phyloP scores from a whole-genome alignment of 2,329 filamentous ascomycete genomes.

The Colletotrichum sp. region DNA sequence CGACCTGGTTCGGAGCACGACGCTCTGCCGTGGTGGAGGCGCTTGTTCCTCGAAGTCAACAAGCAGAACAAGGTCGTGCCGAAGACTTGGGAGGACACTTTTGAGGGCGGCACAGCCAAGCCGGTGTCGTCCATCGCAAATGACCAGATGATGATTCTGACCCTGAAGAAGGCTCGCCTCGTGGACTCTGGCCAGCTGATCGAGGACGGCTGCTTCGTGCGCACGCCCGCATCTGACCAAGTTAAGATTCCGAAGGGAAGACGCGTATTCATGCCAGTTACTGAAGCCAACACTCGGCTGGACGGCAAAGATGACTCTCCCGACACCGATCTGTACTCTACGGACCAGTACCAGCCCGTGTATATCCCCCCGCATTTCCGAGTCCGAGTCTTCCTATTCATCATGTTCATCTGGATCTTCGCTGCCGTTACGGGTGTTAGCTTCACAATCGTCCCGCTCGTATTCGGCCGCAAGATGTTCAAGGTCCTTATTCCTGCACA shows the following conservation, averaged over 20 bases:
- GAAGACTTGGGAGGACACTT: constrained; percentile 63
- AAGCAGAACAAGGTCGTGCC: constrained; percentile 47
- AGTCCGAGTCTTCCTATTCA: constrained; percentile 80
- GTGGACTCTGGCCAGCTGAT: constrained; percentile 60
- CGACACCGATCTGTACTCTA: constrained; percentile 57
- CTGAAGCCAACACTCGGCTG: constrained; percentile 67
- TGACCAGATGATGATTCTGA: constrained; percentile 40
- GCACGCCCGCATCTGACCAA: constrained; percentile 93
- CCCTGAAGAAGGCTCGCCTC: constrained; percentile 47
- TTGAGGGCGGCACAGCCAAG: constrained; percentile 53
- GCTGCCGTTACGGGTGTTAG: constrained; percentile 86
- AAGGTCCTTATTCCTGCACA: constrained; percentile 72
- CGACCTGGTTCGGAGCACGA: constrained; percentile 33
- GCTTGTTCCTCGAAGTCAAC: constrained; percentile 52
- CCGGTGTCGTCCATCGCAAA: constrained; percentile 39
- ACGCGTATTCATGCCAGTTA: constrained; percentile 80
- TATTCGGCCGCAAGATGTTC: constrained; percentile 83
- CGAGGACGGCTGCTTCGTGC: constrained; percentile 81
- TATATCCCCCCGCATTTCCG: constrained; percentile 89
- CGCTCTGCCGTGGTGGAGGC: constrained; percentile 42
- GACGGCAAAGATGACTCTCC: constrained; percentile 66
- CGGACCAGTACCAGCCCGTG: constrained; percentile 70
- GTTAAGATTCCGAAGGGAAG: constrained; percentile 89
- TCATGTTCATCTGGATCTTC: constrained; percentile 91
- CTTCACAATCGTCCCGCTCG: constrained; percentile 83